Conservation (phyloP, 2,329 filamentous ascomycete genomes). For the Anthostomella pinea region DNA sequence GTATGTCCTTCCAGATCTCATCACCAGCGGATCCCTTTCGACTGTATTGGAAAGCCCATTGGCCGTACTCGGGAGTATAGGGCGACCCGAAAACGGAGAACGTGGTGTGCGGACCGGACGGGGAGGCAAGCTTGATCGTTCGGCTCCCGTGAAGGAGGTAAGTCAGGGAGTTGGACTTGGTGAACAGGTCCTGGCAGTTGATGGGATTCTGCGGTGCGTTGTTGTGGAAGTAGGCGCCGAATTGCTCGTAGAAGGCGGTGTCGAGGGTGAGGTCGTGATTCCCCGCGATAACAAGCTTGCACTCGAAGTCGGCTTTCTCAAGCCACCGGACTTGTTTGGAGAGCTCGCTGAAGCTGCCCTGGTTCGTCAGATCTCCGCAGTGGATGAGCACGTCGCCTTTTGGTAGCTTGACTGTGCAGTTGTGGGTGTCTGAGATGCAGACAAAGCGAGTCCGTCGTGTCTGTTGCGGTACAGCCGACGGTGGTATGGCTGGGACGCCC, state of each 20-base stretch:
- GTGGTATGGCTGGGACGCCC: no score
- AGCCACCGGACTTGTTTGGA: constrained; percentile 65
- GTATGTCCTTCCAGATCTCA: constrained; percentile 59
- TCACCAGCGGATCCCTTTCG: constrained; percentile 13
- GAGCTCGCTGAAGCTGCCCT: constrained; percentile 61
- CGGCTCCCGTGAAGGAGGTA: constrained; percentile 62
- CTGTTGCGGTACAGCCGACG: constrained; percentile 5
- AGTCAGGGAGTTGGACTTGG: constrained; percentile 45
- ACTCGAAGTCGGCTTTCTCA: constrained; percentile 63
- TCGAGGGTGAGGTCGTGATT: constrained; percentile 77
- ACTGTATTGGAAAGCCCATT: constrained; percentile 68
- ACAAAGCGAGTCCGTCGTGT: constrained; percentile 61
- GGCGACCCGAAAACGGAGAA: constrained; percentile 73
- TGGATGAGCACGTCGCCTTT: constrained; percentile 73
- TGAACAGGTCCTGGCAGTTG: constrained; percentile 54
- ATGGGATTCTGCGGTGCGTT: constrained; percentile 50
- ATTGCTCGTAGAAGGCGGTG: constrained; percentile 53
- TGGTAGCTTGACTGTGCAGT: constrained; percentile 61
- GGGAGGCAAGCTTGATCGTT: constrained; percentile 51
- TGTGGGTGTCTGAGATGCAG: constrained; percentile 76
- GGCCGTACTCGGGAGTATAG: constrained; percentile 50
- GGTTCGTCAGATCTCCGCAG: constrained; percentile 74
- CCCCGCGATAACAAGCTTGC: constrained; percentile 68
- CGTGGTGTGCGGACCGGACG: constrained; percentile 53
- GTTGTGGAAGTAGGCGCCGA: constrained; percentile 55